Evolutionary conservation across 192 early-diverging fungal species (phyloP), one percentile per base, ranked within the genome.

Genomic region (Coemansia sp.): DNA sequence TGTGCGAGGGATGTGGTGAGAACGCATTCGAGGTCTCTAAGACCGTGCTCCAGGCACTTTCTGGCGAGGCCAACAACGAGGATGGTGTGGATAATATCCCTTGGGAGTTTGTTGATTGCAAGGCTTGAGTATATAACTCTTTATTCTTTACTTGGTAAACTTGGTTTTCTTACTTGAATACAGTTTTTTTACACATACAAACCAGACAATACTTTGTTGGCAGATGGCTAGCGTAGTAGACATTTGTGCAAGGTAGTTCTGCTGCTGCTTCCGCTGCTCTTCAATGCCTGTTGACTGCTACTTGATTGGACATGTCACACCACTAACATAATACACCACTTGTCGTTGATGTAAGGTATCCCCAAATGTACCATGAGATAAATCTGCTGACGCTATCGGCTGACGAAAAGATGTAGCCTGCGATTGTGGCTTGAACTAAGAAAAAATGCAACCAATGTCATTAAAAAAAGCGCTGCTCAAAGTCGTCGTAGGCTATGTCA

Each of bases 1-100:
- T 64, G 38, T 64, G 63, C 63, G 55, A 58, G 16, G 55, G 55
- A 33, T 58, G 55, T 32, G 55, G 55, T 2, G 55, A 58, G 55
- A 58, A 58, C 14, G 30, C 55, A 33, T 58, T 58, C 14, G 55
- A 58, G 16, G 55, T 58, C 14, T 58, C 55, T 32, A 58, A 32
- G 26, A 30, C 55, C 3, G 55, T 33, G 28, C 55, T 58, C 55
- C 28, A 32, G 30, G 55, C 55, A 0, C 55, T 58, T 5, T 33
- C 55, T 58, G 55, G 55, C 17, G n/a, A 58, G 30, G 32, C 13
- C 14, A 17, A 6, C 17, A 58, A 58, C 55, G 10, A 11, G 13
- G 55, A 58, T 33, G 55, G 55, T 5, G 55, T 58, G 3, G 55
- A 30, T 7, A 2, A 16, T 17, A 58, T 58, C 35, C 30, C 55